Conservation (phyloP, 1,139 yeast species). For the Candida sp. region DNA sequence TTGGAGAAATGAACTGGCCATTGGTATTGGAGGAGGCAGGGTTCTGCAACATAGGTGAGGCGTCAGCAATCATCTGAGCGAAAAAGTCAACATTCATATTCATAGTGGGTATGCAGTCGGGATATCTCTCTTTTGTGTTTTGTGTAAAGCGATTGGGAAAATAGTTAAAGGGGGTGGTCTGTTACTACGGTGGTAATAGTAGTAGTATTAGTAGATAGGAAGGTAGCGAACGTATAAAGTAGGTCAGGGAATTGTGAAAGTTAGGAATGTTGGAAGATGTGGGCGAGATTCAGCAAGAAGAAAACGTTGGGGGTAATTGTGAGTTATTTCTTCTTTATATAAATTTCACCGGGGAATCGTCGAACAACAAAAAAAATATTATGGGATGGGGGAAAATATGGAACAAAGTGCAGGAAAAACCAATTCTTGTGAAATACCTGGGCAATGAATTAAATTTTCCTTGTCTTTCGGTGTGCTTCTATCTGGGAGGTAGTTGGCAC, state of each 20-base stretch:
- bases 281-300: not conserved
- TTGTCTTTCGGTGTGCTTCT: not conserved
- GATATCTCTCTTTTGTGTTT: not conserved
- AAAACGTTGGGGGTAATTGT: not conserved
- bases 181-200: constrained; percentile 1
- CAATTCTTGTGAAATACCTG: not conserved
- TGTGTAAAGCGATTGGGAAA: not conserved
- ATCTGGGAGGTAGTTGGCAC: not conserved
- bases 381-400: not conserved
- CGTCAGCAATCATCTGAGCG: constrained; percentile 6
- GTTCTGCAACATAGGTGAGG: constrained; percentile 8
- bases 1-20: constrained; percentile 6
- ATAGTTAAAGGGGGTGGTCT: not conserved
- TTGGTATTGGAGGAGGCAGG: constrained; percentile 1
- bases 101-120: not conserved
- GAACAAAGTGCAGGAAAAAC: not conserved
- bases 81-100: constrained; percentile 7
- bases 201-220: not conserved
- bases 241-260: constrained; percentile 2
- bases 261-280: not conserved
- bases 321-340: not conserved
- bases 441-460: not conserved
- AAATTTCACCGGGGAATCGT: not conserved
- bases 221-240: constrained; percentile 7
- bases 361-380: not conserved